Evolutionary conservation across 495 filamentous ascomycete genomes (phyloP).

Genomic region (Cairneyella variabilis): DNA sequence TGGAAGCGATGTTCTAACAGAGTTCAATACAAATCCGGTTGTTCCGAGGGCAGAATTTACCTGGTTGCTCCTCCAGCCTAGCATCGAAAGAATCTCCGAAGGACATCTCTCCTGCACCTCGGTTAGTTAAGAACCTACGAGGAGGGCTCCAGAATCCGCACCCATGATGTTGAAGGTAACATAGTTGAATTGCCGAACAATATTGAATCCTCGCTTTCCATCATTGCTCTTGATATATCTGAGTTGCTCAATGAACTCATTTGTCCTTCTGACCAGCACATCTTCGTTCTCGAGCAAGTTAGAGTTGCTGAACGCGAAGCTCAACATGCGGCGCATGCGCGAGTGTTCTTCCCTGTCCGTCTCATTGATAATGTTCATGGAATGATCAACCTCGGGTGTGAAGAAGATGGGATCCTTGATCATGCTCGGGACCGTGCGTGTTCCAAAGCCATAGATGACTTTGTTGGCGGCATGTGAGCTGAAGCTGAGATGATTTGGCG

Average conservation of each 20-base stretch:
- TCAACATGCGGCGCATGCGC: slow-evolving; percentile 12
- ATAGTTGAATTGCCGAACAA: slow-evolving; percentile 44
- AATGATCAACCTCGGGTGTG: slow-evolving; percentile 11
- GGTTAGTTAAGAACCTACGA: neutral
- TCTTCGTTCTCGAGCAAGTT: slow-evolving; percentile 14
- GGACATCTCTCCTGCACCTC: slow-evolving; percentile 10
- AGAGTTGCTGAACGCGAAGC: slow-evolving; percentile 7
- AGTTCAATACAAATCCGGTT: no score
- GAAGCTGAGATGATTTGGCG: slow-evolving; percentile 9
- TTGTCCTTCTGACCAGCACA: slow-evolving; percentile 8
- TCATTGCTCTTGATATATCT: neutral
- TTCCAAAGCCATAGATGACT: slow-evolving; percentile 64
- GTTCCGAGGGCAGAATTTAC: no score
- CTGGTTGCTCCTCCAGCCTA: slow-evolving; percentile 7
- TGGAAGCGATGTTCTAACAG: slow-evolving; percentile 7
- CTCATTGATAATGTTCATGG: slow-evolving; percentile 16
- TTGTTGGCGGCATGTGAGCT: slow-evolving; percentile 48
- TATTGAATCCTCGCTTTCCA: slow-evolving; percentile 18
- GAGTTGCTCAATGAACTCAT: slow-evolving; percentile 8
- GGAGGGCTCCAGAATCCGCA: slow-evolving; percentile 17
- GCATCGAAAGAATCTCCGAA: slow-evolving; percentile 13
- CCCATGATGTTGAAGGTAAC: slow-evolving; percentile 48
- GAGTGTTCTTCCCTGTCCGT: slow-evolving; percentile 9
- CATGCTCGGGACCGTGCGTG: slow-evolving; percentile 4
- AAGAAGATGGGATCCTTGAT: slow-evolving; percentile 13